phyloP scores from a whole-genome alignment of 805 yeast genomes.

The Kodamaea leandrae region DNA sequence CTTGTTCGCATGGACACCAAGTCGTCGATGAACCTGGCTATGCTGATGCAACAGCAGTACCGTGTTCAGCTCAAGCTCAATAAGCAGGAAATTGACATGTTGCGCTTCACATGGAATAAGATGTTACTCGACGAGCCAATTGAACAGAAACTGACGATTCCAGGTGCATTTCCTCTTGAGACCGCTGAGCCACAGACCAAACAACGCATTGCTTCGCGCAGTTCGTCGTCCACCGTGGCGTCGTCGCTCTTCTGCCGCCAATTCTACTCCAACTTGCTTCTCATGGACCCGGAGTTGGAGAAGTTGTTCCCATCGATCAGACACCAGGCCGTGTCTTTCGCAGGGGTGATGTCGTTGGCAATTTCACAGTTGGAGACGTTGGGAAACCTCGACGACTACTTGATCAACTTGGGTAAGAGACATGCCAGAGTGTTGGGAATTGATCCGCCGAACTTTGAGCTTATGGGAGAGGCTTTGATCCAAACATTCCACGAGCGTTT shows the following conservation, averaged over 20 bases:
- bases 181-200: background rate
- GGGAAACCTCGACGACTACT: slow-evolving; percentile 53
- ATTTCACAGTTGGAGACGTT: slow-evolving; percentile 63
- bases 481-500: slow-evolving; percentile 68
- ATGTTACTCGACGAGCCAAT: slow-evolving; percentile 37
- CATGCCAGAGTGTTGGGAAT: slow-evolving; percentile 75
- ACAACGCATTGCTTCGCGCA: slow-evolving; percentile 2
- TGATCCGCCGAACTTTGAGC: slow-evolving; percentile 62
- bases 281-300: slow-evolving; percentile 60
- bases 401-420: slow-evolving; percentile 64
- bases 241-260: slow-evolving; percentile 68
- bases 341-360: slow-evolving; percentile 71
- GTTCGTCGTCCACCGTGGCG: slow-evolving; percentile 14
- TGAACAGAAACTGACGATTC: slow-evolving; percentile 17
- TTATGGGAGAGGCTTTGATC: slow-evolving; percentile 71
- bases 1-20: slow-evolving; percentile 19
- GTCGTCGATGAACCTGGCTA: slow-evolving; percentile 13
- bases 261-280: slow-evolving; percentile 65
- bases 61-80: slow-evolving; percentile 20
- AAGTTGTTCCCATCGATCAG: slow-evolving; percentile 67
- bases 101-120: slow-evolving; percentile 46
- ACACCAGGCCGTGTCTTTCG: slow-evolving; percentile 78
- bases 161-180: slow-evolving; percentile 39
- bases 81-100: slow-evolving; percentile 41
- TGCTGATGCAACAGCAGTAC: slow-evolving; percentile 16